Conservation (phyloP, 805 yeast species). For the Vanderwaltozyma tropicalis region DNA sequence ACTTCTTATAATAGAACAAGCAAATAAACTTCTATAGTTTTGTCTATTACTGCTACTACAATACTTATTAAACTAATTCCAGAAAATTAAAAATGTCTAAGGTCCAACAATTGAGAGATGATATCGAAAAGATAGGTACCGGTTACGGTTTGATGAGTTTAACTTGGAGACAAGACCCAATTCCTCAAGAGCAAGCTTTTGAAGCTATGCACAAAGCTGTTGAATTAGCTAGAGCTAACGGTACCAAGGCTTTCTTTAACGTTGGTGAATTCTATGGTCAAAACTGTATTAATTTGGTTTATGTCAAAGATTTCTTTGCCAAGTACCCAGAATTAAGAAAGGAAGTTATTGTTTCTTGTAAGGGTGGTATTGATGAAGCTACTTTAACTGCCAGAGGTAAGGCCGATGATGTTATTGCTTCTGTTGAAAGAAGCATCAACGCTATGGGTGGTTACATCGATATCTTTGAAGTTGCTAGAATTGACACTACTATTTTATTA, state of each 20-base stretch:
- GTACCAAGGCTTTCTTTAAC: constrained; percentile 44
- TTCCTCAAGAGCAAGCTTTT: constrained; percentile 43
- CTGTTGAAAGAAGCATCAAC: constrained; percentile 36
- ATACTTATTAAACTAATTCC: no score
- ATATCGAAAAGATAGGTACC: constrained; percentile 10
- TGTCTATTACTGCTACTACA: no score
- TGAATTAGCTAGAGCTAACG: constrained; percentile 25
- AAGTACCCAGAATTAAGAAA: constrained; percentile 45
- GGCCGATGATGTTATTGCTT: constrained; percentile 35
- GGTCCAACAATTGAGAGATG: constrained; percentile 14
- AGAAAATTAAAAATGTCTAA: constrained; percentile 10
- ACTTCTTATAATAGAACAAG: no score
- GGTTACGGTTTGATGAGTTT: constrained; percentile 81
- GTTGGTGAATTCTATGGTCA: constrained; percentile 75
- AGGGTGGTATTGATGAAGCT: constrained; percentile 45
- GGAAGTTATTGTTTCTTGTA: constrained; percentile 52
- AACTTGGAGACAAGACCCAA: constrained; percentile 56
- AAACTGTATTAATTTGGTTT: constrained; percentile 41
- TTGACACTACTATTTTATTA: constrained; percentile 34
- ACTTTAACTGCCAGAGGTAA: constrained; percentile 40
- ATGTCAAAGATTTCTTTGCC: constrained; percentile 48
- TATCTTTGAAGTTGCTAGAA: constrained; percentile 63
- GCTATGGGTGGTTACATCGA: constrained; percentile 43
- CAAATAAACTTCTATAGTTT: no score
- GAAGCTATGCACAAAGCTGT: constrained; percentile 44